These are phyloP conservation scores for Cytospora leucostoma DNA, from an alignment of 2,329 filamentous ascomycete genomes.

Conservation along the genomic window DNA sequence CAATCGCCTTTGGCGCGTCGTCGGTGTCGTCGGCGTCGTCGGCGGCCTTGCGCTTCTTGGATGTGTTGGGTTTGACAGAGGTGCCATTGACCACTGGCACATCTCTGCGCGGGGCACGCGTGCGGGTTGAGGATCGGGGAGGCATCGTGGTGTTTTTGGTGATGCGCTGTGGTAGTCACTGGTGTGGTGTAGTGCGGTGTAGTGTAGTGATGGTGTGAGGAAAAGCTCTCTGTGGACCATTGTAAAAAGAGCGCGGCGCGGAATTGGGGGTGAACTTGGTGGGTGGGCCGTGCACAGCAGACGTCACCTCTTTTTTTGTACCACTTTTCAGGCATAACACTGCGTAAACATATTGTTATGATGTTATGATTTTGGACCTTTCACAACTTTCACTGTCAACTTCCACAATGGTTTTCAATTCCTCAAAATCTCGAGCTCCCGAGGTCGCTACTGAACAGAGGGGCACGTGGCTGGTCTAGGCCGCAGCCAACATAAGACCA, in stretches of 20 bases:
- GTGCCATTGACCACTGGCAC: slow-evolving; percentile 20
- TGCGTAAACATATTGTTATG: too few relatives aligned
- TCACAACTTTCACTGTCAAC: too few relatives aligned
- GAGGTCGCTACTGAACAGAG: too few relatives aligned
- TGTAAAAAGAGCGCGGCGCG: not conserved
- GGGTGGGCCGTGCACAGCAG: too few relatives aligned
- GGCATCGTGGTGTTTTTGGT: slow-evolving; percentile 13
- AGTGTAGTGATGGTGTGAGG: slow-evolving; percentile 16
- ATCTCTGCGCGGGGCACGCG: slow-evolving; percentile 20
- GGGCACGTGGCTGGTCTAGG: too few relatives aligned
- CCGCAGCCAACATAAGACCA: too few relatives aligned
- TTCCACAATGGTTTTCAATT: too few relatives aligned
- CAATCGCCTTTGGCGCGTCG: slow-evolving; percentile 3
- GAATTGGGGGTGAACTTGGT: too few relatives aligned
- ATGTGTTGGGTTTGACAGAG: slow-evolving; percentile 14
- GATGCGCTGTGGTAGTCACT: not conserved
- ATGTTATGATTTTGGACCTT: too few relatives aligned
- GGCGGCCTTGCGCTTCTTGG: slow-evolving; percentile 28
- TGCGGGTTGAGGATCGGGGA: slow-evolving; percentile 21
- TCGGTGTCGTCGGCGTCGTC: slow-evolving; percentile 10
- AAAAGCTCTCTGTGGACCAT: slow-evolving; percentile 4
- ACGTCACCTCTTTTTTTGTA: too few relatives aligned
- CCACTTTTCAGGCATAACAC: too few relatives aligned
- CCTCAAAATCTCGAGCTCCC: too few relatives aligned
- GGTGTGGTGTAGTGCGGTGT: slow-evolving; percentile 6